Conservation (phyloP, 129 eudicot genomes). For the Flaveria robusta region DNA sequence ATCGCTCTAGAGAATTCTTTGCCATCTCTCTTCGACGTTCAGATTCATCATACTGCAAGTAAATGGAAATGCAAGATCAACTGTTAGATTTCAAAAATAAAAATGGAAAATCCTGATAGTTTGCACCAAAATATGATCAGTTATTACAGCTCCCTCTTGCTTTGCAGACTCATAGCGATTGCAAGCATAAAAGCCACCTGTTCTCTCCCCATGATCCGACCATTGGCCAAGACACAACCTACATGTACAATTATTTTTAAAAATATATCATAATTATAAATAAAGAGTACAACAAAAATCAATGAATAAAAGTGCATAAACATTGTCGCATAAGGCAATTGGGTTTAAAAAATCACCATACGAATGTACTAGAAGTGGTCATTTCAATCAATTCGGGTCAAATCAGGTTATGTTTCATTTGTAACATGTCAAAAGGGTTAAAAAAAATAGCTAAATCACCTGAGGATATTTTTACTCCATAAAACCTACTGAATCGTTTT, state of each 20-base stretch:
- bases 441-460: not conserved
- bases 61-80: slow-evolving; percentile 11
- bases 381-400: not conserved
- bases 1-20: slow-evolving; percentile 92
- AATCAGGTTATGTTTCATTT: not conserved
- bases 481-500: not conserved
- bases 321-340: not conserved
- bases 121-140: slow-evolving; percentile 10
- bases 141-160: slow-evolving; percentile 78
- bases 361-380: not conserved
- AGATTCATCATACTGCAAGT: slow-evolving; percentile 75
- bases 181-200: slow-evolving; percentile 99
- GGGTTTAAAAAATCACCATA: not conserved
- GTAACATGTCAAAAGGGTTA: not conserved
- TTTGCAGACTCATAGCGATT: slow-evolving; percentile 90
- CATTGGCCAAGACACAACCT: slow-evolving; percentile 97
- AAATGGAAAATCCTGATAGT: not conserved
- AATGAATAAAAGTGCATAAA: not conserved
- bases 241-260: slow-evolving; percentile 7
- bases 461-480: not conserved
- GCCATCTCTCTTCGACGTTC: slow-evolving; percentile 95
- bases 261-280: not conserved
- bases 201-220: slow-evolving; percentile 99
- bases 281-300: slow-evolving; percentile 14
- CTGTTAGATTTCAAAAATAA: not conserved